These are phyloP conservation scores for Guadua angustifolia DNA, from an alignment of 176 grass and related monocot genomes.

Conservation along the genomic window DNA sequence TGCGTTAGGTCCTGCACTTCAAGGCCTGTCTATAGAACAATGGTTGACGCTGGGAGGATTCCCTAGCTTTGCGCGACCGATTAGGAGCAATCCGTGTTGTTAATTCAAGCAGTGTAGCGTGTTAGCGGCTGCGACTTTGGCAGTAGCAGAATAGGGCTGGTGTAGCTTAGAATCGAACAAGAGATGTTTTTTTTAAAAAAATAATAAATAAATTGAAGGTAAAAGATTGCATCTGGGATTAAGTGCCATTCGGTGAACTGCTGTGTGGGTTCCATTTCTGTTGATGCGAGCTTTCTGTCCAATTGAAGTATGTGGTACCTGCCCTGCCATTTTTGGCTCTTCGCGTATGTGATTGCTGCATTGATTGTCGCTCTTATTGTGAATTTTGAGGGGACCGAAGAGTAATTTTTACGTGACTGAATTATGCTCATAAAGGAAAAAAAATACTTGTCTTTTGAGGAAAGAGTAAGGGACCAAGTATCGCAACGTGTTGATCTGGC, in stretches of 20 bases:
- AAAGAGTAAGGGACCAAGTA: not conserved
- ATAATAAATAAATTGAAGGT: too few species aligned
- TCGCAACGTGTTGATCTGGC: not conserved
- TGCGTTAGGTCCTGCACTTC: slow-evolving; percentile 38
- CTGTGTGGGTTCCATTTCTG: slow-evolving; percentile 1
- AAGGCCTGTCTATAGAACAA: not conserved
- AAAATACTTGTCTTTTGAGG: too few species aligned
- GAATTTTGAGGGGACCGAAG: not conserved
- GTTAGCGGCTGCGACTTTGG: too few species aligned
- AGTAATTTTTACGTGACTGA: not conserved
- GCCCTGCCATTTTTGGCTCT: slow-evolving; percentile 18
- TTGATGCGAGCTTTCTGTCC: not conserved
- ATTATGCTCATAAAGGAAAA: not conserved
- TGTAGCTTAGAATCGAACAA: too few species aligned
- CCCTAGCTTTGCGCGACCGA: not conserved
- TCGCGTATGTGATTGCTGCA: not conserved
- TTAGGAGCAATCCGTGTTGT: not conserved
- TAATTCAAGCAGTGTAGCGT: too few species aligned
- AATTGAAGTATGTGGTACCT: slow-evolving; percentile 19
- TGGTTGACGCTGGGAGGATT: slow-evolving; percentile 20
- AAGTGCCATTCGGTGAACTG: not conserved
- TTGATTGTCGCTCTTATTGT: not conserved
- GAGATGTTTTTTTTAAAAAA: too few species aligned
- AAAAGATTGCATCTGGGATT: slow-evolving; percentile 19
- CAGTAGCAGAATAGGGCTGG: too few species aligned